Percentiles rank a stretch among this genome's conserved stretches.
These are phyloP conservation scores for Umbelopsis vinacea DNA, from an alignment of 192 early-diverging fungal genomes.

Conservation along the genomic window DNA sequence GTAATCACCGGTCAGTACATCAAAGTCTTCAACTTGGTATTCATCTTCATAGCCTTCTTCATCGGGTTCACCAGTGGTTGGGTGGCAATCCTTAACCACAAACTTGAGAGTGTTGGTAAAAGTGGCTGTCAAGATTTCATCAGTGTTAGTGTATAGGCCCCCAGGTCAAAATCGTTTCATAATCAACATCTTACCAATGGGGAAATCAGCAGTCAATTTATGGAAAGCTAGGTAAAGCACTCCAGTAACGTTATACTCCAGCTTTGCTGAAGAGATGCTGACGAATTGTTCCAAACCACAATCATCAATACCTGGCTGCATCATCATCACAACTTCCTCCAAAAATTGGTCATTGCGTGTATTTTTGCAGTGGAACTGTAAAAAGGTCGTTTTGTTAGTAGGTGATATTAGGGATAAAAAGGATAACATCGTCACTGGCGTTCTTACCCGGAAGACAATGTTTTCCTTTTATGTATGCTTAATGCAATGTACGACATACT, in stretches of 20 bases:
- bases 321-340: slow-evolving; percentile 87
- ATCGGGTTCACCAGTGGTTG: slow-evolving; percentile 88
- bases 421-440: slow-evolving; percentile 8
- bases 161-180: background rate
- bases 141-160: slow-evolving; percentile 11
- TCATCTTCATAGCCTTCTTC: slow-evolving; percentile 96
- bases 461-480: slow-evolving; percentile 94
- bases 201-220: slow-evolving; percentile 60
- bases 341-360: slow-evolving; percentile 92
- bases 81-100: slow-evolving; percentile 94
- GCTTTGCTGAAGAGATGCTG: slow-evolving; percentile 72
- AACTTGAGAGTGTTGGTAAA: slow-evolving; percentile 91
- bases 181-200: slow-evolving; percentile 54
- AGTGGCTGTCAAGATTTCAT: slow-evolving; percentile 50
- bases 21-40: slow-evolving; percentile 88
- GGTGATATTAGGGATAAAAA: background rate
- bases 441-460: slow-evolving; percentile 87
- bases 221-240: slow-evolving; percentile 88
- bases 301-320: slow-evolving; percentile 73
- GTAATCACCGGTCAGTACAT: slow-evolving; percentile 86
- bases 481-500: slow-evolving; percentile 90
- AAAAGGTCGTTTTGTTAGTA: background rate
- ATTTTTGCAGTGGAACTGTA: slow-evolving; percentile 88
- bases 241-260: slow-evolving; percentile 78
- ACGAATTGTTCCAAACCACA: slow-evolving; percentile 64